Evolutionary conservation across 805 yeast genomes (phyloP).

Genomic region (Jamesozyma piceae): DNA sequence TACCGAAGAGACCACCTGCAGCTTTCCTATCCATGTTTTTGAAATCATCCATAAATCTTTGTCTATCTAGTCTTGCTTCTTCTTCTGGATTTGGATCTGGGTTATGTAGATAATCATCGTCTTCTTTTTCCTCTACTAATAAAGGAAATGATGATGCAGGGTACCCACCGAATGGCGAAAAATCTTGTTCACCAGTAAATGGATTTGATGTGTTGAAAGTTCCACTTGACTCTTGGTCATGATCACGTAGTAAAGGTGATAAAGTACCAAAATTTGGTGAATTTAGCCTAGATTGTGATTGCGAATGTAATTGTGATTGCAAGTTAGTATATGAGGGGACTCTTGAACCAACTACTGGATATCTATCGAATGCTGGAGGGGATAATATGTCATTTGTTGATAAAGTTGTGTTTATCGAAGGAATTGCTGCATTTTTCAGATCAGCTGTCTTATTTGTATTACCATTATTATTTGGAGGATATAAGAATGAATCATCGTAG

Average conservation of each 20-base stretch:
- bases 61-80: constrained; percentile 76
- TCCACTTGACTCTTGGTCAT: background rate
- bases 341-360: constrained; percentile 56
- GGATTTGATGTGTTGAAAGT: constrained; percentile 27
- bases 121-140: constrained; percentile 85
- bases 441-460: background rate
- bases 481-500: background rate
- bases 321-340: constrained; percentile 41
- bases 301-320: constrained; percentile 4
- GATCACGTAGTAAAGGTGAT: background rate
- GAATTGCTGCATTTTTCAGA: background rate
- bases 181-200: constrained; percentile 42
- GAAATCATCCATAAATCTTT: constrained; percentile 54
- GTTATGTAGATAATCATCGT: constrained; percentile 90
- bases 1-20: constrained; percentile 50
- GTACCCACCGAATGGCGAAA: constrained; percentile 92
- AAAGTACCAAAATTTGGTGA: constrained; percentile 3
- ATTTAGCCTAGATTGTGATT: background rate
- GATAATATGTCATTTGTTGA: constrained; percentile 24
- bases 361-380: constrained; percentile 59
- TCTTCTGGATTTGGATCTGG: constrained; percentile 83
- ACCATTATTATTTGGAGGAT: background rate
- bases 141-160: constrained; percentile 90
- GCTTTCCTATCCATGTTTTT: constrained; percentile 59
- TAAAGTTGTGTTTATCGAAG: constrained; percentile 5